Evolutionary conservation across 164 flowering plant genomes (phyloP).

Genomic region (Magnolia kwangsiensis): DNA sequence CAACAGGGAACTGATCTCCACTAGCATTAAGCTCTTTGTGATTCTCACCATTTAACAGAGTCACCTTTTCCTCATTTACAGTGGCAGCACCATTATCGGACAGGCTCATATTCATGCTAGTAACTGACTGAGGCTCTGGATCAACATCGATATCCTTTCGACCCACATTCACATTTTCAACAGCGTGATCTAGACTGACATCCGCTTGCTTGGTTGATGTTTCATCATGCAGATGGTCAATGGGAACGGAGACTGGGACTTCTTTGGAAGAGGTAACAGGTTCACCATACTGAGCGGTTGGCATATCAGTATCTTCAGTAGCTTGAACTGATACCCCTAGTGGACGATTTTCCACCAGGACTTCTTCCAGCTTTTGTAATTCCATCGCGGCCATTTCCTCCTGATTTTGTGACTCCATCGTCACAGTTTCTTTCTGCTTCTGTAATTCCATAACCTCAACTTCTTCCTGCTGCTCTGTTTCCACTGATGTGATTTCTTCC

Average conservation of each 20-base stretch:
- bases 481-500: neutral
- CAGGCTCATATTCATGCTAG: slow-evolving; percentile 6
- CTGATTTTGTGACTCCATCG: neutral
- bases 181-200: slow-evolving; percentile 8
- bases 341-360: slow-evolving; percentile 32
- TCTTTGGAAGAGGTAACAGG: slow-evolving; percentile 8
- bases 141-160: slow-evolving; percentile 16
- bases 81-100: neutral
- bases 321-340: neutral
- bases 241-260: slow-evolving; percentile 5
- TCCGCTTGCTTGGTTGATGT: slow-evolving; percentile 6
- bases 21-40: neutral
- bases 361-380: slow-evolving; percentile 23
- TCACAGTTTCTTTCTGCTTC: neutral
- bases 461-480: neutral
- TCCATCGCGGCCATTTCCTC: neutral
- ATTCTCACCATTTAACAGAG: neutral
- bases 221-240: slow-evolving; percentile 7
- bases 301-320: neutral
- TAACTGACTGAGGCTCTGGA: slow-evolving; percentile 1
- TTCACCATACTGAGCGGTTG: slow-evolving; percentile 11
- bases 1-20: neutral
- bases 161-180: neutral
- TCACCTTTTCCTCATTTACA: slow-evolving; percentile 8
- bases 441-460: neutral